Evolutionary conservation across 306 rosid species (phyloP), one percentile per base, ranked within the genome.

Genomic region (Ochetophila trinervis): DNA sequence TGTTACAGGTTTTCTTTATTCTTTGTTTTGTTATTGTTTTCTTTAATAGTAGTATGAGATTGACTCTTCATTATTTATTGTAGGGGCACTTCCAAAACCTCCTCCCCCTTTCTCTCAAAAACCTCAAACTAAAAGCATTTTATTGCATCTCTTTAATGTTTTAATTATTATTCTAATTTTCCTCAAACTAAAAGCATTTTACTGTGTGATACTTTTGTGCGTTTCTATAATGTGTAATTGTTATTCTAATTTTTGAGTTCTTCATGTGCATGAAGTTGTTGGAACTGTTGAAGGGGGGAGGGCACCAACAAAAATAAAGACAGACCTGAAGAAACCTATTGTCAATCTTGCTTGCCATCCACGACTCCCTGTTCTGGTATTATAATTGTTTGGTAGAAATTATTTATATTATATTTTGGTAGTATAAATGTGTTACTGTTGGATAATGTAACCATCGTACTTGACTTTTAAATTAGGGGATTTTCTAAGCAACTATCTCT

Each of bases 271-370:
- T 77, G 83, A 74, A 94, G 99, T 90, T 83, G 99, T 94, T 81
- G 99, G 99, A 73, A 90, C 97, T 49, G 85, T 94, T 63, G 99
- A 94, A 84, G 99, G 99, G 3, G 99, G 99, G 55, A 84, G 94
- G 74, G 81, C 83, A 6, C 99, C 99, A 19, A 94, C 99, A 71
- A 94, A 90, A 79, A 90, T 94, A 69, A 94, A 94, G 83, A 76
- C 99, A 72, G 99, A 94, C 76, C 73, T 94, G 85, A 94, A 94
- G 86, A 94, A 90, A 74, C 96, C 99, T 59, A 60, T 94, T 79
- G 91, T 94, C 78, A 94, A 94, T 81, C 90, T 94, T 78, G 91
- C 97, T 52, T 94, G 99, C 82, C 97, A 94, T 83, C 99, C 99
- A 76, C 97, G 99, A 72, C 97, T 83, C 63, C 95, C 99, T 37